phyloP scores from a whole-genome alignment of 306 rosid genomes.

The Mimosa bimucronata region DNA sequence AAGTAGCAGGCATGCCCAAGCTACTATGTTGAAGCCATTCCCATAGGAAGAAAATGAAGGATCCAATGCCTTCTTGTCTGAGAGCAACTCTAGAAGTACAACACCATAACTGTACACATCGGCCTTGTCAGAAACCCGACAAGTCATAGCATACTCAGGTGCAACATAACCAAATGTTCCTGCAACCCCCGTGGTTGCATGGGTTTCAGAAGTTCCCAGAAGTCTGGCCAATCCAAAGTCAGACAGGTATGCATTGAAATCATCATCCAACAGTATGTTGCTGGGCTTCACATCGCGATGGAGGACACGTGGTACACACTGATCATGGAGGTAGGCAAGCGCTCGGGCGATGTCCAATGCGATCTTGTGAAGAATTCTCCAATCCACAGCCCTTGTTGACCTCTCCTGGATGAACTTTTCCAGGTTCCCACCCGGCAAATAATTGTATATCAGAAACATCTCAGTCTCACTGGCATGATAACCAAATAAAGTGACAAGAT shows the following conservation, averaged over 20 bases:
- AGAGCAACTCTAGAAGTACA: slow-evolving; percentile 88
- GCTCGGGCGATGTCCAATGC: slow-evolving; percentile 92
- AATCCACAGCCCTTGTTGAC: slow-evolving; percentile 83
- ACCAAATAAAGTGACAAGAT: slow-evolving; percentile 86
- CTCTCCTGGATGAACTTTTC: slow-evolving; percentile 93
- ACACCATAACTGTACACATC: slow-evolving; percentile 99
- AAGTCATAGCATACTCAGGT: slow-evolving; percentile 96
- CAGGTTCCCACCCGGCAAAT: slow-evolving; percentile 86
- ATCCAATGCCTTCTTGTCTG: slow-evolving; percentile 92
- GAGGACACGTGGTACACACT: slow-evolving; percentile 90
- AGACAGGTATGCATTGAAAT: slow-evolving; percentile 80
- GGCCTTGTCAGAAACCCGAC: slow-evolving; percentile 94
- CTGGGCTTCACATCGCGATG: slow-evolving; percentile 97
- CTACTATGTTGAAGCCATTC: slow-evolving; percentile 92
- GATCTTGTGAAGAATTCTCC: slow-evolving; percentile 93
- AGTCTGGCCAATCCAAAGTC: slow-evolving; percentile 97
- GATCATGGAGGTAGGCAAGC: slow-evolving; percentile 86
- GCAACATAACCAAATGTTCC: slow-evolving; percentile 98
- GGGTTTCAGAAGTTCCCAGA: slow-evolving; percentile 93
- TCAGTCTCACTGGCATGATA: slow-evolving; percentile 92
- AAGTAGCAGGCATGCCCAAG: slow-evolving; percentile 87
- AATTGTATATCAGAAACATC: slow-evolving; percentile 89
- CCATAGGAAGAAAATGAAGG: slow-evolving; percentile 88
- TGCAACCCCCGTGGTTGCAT: slow-evolving; percentile 97
- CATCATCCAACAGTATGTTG: slow-evolving; percentile 87